phyloP scores from a whole-genome alignment of 768 basidiomycete genomes.

The Xerocomellus dryophilus region DNA sequence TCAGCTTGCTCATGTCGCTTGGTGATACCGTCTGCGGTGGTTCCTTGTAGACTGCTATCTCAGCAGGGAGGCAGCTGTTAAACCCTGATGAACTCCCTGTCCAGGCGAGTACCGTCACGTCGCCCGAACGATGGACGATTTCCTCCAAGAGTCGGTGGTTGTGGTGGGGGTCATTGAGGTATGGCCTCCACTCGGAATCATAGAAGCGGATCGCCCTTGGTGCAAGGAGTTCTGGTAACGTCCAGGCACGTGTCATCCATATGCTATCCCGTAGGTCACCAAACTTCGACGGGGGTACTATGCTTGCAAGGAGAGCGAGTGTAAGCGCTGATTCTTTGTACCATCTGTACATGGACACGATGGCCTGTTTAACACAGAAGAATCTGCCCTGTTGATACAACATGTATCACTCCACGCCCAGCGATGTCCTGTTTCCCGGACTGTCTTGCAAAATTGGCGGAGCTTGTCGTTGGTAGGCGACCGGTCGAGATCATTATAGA shows the following conservation, averaged over 20 bases:
- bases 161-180: not conserved
- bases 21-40: not conserved
- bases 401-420: slow-evolving; percentile 6
- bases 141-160: slow-evolving; percentile 5
- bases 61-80: slow-evolving; percentile 4
- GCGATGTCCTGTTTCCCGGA: not conserved
- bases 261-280: not conserved
- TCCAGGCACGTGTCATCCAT: slow-evolving; percentile 8
- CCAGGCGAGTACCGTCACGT: slow-evolving; percentile 6
- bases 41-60: slow-evolving; percentile 1
- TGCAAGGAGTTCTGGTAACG: slow-evolving; percentile 7
- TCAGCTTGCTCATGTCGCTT: not conserved
- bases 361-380: not conserved
- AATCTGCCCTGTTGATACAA: not conserved
- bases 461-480: slow-evolving; percentile 4
- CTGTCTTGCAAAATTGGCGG: not conserved
- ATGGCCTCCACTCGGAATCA: slow-evolving; percentile 2
- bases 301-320: not conserved
- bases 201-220: slow-evolving; percentile 10
- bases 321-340: slow-evolving; percentile 1
- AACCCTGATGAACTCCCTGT: not conserved
- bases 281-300: not conserved
- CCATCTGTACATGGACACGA: slow-evolving; percentile 8
- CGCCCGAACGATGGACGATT: slow-evolving; percentile 4
- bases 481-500: not conserved